A percentile compares a stretch with the other conserved stretches of the same genome.
Evolutionary conservation across 768 basidiomycete genomes (phyloP).

Genomic region (Ramaria sp.): DNA sequence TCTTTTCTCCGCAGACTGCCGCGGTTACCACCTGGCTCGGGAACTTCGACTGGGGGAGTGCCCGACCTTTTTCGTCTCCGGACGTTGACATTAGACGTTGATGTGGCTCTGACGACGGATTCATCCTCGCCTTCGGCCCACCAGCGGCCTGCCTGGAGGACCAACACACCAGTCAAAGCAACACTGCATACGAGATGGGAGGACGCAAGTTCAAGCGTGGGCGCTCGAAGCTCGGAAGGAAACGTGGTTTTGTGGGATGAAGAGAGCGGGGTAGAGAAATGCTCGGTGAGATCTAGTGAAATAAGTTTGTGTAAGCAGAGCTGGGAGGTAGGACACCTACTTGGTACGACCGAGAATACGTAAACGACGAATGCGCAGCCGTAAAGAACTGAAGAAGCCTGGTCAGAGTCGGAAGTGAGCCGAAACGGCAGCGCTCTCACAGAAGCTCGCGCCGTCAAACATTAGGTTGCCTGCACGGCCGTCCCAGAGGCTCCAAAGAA

Average conservation of each 20-base stretch:
- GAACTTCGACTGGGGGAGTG: background rate
- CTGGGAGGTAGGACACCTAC: slow-evolving; percentile 32
- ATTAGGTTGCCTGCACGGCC: slow-evolving; percentile 75
- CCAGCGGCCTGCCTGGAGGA: slow-evolving; percentile 73
- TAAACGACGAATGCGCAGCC: slow-evolving; percentile 63
- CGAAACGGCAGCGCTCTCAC: slow-evolving; percentile 34
- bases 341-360: slow-evolving; percentile 66
- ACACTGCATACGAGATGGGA: slow-evolving; percentile 81
- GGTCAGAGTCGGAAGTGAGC: background rate
- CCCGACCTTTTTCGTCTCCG: background rate
- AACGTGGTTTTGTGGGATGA: slow-evolving; percentile 36
- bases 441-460: slow-evolving; percentile 86
- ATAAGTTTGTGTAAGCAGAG: slow-evolving; percentile 8
- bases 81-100: background rate
- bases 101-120: background rate
- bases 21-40: background rate
- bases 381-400: slow-evolving; percentile 52
- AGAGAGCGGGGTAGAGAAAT: slow-evolving; percentile 48
- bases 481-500: slow-evolving; percentile 71
- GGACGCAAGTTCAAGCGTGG: slow-evolving; percentile 72
- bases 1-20: background rate
- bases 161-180: slow-evolving; percentile 76
- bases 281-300: slow-evolving; percentile 40
- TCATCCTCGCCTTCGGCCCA: slow-evolving; percentile 72
- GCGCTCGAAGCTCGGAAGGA: slow-evolving; percentile 47